Evolutionary conservation across 257 asterid species (phyloP).

Genomic region (Nicotiana paniculata): DNA sequence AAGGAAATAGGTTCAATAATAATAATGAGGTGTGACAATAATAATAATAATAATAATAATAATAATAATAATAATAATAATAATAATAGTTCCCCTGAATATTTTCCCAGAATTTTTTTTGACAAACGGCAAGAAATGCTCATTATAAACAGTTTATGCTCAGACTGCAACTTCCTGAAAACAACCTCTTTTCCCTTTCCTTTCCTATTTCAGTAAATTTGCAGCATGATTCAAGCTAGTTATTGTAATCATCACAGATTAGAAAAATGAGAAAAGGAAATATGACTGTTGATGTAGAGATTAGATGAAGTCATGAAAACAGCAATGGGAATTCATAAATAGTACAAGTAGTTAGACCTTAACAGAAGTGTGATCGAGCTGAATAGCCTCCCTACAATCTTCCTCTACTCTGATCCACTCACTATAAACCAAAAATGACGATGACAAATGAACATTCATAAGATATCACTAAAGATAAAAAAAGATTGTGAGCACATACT

Average conservation of each 20-base stretch:
- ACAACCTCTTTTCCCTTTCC: not conserved
- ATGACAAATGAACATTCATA: not conserved
- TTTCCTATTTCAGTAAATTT: not conserved
- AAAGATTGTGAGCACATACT: conserved; percentile 32
- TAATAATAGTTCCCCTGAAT: not conserved
- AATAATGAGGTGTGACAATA: no score
- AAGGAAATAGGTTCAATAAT: no score
- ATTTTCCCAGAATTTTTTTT: not conserved
- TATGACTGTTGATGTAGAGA: not conserved
- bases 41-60: no score
- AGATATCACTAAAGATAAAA: not conserved
- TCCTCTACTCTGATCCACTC: conserved; percentile 80
- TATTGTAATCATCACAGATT: not conserved
- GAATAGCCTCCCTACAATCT: conserved; percentile 58
- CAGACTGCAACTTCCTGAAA: not conserved
- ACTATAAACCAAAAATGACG: conserved; percentile 21
- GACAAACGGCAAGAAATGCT: not conserved
- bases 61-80: no score
- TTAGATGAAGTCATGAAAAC: not conserved
- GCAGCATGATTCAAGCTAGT: not conserved
- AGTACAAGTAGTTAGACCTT: conserved; percentile 28
- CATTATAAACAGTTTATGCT: not conserved
- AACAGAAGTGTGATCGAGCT: conserved; percentile 53
- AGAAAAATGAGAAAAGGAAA: not conserved
- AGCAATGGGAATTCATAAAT: not conserved